Evolutionary conservation across 805 yeast genomes (phyloP).

Genomic region (Myxozyma udenii): DNA sequence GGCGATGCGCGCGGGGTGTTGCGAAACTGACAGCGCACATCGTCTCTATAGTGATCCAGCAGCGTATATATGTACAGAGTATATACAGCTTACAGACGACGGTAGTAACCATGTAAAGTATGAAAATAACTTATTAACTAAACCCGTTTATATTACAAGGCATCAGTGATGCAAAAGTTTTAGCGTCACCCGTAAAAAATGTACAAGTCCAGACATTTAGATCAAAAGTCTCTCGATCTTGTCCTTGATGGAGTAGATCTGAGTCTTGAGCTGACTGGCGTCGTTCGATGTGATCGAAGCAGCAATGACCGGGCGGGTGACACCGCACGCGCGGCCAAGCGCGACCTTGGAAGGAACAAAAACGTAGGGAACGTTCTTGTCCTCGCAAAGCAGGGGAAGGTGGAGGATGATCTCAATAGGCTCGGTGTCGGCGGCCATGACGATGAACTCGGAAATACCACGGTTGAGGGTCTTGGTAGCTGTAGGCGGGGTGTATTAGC

Average conservation of each 20-base stretch:
- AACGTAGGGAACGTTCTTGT: slow-evolving; percentile 98
- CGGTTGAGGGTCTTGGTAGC: slow-evolving; percentile 31
- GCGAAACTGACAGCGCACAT: too few relatives aligned
- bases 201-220: slow-evolving; percentile 48
- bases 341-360: slow-evolving; percentile 98
- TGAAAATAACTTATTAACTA: too few relatives aligned
- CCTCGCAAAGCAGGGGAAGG: slow-evolving; percentile 96
- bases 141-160: too few relatives aligned
- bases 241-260: slow-evolving; percentile 96
- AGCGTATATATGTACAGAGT: too few relatives aligned
- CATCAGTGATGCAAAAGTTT: too few relatives aligned
- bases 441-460: slow-evolving; percentile 28
- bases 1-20: too few relatives aligned
- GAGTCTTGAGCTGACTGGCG: slow-evolving; percentile 95
- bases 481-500: slow-evolving; percentile 29
- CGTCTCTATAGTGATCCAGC: too few relatives aligned
- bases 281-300: slow-evolving; percentile 98
- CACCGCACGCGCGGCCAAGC: slow-evolving; percentile 99
- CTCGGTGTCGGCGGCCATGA: slow-evolving; percentile 98
- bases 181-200: too few relatives aligned
- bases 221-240: slow-evolving; percentile 97
- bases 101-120: too few relatives aligned
- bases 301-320: slow-evolving; percentile 98
- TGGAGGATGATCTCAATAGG: slow-evolving; percentile 98
- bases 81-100: too few relatives aligned